Percentiles rank a stretch among this genome's conserved stretches.
These are phyloP conservation scores for Ophiostoma sp. DNA, from an alignment of 2,329 filamentous ascomycete genomes.

Conservation along the genomic window DNA sequence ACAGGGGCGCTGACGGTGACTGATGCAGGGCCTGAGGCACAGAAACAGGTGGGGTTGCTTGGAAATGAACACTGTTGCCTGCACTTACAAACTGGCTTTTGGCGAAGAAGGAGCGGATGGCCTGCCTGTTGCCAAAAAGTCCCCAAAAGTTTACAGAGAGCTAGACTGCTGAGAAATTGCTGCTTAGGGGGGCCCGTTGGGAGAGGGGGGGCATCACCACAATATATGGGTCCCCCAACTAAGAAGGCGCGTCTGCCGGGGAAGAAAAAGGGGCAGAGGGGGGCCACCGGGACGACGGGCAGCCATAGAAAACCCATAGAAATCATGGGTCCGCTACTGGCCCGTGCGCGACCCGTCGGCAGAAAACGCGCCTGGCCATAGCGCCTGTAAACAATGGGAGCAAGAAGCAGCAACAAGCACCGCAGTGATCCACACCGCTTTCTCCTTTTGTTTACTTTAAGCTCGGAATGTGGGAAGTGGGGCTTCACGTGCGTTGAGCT, in stretches of 20 bases:
- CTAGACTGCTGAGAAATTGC: slow-evolving; percentile 11
- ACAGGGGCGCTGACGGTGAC: not conserved
- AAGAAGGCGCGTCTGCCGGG: slow-evolving; percentile 15
- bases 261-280: slow-evolving; percentile 15
- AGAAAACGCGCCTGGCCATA: slow-evolving; percentile 23
- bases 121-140: not conserved
- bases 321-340: slow-evolving; percentile 20
- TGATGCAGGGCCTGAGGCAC: slow-evolving; percentile 12
- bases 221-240: slow-evolving; percentile 8
- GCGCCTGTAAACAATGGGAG: slow-evolving; percentile 21
- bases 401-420: not conserved
- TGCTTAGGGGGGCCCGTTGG: not conserved
- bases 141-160: not conserved
- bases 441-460: slow-evolving; percentile 16
- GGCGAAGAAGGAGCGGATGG: slow-evolving; percentile 8
- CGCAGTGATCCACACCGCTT: slow-evolving; percentile 10
- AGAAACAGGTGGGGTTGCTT: slow-evolving; percentile 18
- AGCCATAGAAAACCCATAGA: slow-evolving; percentile 13
- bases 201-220: not conserved
- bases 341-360: slow-evolving; percentile 24
- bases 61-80: slow-evolving; percentile 18
- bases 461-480: slow-evolving; percentile 16
- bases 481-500: not conserved
- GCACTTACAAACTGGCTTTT: slow-evolving; percentile 11
- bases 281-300: slow-evolving; percentile 2